Base-by-base conservation (phyloP, 2,329 filamentous ascomycete species). In the Microcyclosporella mali region DNA sequence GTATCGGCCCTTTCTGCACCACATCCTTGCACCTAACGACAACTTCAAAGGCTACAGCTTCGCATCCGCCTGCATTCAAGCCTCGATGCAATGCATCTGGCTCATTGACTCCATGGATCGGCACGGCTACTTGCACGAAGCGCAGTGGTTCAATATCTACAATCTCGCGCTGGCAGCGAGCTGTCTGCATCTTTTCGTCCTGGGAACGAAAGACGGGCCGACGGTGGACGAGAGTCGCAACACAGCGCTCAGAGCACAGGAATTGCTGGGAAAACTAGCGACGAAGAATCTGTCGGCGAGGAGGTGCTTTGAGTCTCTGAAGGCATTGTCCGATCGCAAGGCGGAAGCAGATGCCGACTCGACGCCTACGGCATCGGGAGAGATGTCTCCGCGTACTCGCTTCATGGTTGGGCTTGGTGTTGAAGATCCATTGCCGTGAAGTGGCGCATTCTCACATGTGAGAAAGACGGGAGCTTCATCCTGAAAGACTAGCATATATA, bases 1-100 rank as follows among this genome's bases (percentile, higher is more conserved):
- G 2, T 56, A 56, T 36, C 46, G 53, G 3, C 53, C 53, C 2
- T 56, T 56, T 44, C 40, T 56, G 1, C 52, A 55, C 30, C 50
- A 55, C 32, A 46, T 51, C 6, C 37, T 44, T 2, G 31, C 40
- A 21, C 37, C 32, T 10, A 39, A 32, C 11, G 39, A 50, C 28
- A 46, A 47, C 37, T 45, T 50, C 16, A 51, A 51, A 40, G 49
- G 46, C 2, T 56, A 50, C 32, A 50, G 40, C 2, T 53, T 46
- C 21, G 53, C 47, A 7, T 48, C 43, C n/a, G 45, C 48, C 2
- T 55, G 51, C 21, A 43, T 56, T 18, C 47, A 51, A 35, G 49
- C 53, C 9, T 45, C 50, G 2, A 52, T 51, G 51, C 49, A 56
- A 40, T 43, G 41, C 2, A 46, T 55, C 16, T 55, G 53, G 52